These are phyloP conservation scores for Singerocomus inundabilis DNA, from an alignment of 1,284 basidiomycete genomes.

Conservation along the genomic window DNA sequence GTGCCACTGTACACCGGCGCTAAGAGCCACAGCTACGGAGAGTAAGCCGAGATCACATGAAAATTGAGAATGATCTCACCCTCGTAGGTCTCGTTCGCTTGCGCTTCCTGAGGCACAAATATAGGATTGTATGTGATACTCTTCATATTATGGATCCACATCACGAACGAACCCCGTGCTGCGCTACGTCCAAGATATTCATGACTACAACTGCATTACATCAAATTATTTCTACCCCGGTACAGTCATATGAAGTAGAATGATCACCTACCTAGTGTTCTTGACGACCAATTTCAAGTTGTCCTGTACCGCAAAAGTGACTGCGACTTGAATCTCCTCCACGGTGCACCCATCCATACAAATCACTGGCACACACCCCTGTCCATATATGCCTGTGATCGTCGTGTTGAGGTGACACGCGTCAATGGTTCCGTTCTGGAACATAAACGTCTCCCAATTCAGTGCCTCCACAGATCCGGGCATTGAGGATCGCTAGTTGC, in stretches of 20 bases:
- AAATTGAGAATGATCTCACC: neutral
- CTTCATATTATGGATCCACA: too few species aligned
- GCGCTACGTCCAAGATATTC: slow-evolving; percentile 41
- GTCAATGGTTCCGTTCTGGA: slow-evolving; percentile 41
- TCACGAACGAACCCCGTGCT: slow-evolving; percentile 36
- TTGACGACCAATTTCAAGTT: slow-evolving; percentile 48
- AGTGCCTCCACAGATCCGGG: slow-evolving; percentile 41
- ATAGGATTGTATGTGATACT: slow-evolving; percentile 35
- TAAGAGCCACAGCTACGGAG: slow-evolving; percentile 37
- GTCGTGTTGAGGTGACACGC: slow-evolving; percentile 24
- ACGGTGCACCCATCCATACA: slow-evolving; percentile 31
- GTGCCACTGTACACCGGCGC: slow-evolving; percentile 46
- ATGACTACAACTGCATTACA: too few species aligned
- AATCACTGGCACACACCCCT: slow-evolving; percentile 19
- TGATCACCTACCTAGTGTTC: slow-evolving; percentile 50
- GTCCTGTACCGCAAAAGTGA: slow-evolving; percentile 31
- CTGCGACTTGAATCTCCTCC: slow-evolving; percentile 39
- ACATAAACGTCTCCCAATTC: too few species aligned
- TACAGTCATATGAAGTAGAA: too few species aligned
- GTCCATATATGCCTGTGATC: slow-evolving; percentile 11
- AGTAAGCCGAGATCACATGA: neutral
- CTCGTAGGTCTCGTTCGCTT: too few species aligned
- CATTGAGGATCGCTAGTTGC: slow-evolving; percentile 40
- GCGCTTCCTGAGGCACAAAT: too few species aligned
- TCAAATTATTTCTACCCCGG: too few species aligned